Conservation (phyloP, 1,284 basidiomycete species). For the Ceratobasidium theobromae region DNA sequence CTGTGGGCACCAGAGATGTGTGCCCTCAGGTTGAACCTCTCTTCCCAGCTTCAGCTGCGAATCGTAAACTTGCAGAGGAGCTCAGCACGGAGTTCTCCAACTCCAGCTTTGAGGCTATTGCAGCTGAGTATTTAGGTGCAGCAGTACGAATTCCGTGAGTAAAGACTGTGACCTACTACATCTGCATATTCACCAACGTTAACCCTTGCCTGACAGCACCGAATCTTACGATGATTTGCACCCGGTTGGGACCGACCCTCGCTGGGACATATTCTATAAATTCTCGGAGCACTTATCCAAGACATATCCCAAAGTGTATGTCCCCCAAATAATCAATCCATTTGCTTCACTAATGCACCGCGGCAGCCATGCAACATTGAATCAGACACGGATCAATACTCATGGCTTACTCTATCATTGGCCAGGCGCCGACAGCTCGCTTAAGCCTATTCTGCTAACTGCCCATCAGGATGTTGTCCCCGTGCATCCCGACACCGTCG, state of each 20-base stretch:
- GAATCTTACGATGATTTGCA: slow-evolving; percentile 47
- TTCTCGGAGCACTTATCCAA: slow-evolving; percentile 45
- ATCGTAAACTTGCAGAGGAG: slow-evolving; percentile 13
- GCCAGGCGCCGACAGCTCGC: slow-evolving; percentile 43
- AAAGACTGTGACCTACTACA: neutral
- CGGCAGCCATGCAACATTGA: slow-evolving; percentile 40
- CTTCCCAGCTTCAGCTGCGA: neutral
- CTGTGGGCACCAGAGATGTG: neutral
- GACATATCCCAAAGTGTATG: slow-evolving; percentile 44
- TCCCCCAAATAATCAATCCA: slow-evolving; percentile 23
- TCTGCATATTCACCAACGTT: neutral
- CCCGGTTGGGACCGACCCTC: slow-evolving; percentile 41
- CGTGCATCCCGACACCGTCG: slow-evolving; percentile 48
- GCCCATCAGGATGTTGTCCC: slow-evolving; percentile 54
- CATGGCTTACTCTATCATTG: slow-evolving; percentile 49
- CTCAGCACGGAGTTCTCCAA: slow-evolving; percentile 14
- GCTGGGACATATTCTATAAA: slow-evolving; percentile 43
- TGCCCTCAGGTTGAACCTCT: slow-evolving; percentile 22
- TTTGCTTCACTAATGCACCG: neutral
- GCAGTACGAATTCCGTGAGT: slow-evolving; percentile 34
- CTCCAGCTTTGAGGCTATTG: slow-evolving; percentile 21
- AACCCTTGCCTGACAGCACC: slow-evolving; percentile 39
- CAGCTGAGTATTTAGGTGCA: slow-evolving; percentile 31
- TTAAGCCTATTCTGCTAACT: slow-evolving; percentile 49
- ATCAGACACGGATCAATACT: slow-evolving; percentile 47